phyloP scores from a whole-genome alignment of 192 early-diverging fungal species.

The Coemansia sp. region DNA sequence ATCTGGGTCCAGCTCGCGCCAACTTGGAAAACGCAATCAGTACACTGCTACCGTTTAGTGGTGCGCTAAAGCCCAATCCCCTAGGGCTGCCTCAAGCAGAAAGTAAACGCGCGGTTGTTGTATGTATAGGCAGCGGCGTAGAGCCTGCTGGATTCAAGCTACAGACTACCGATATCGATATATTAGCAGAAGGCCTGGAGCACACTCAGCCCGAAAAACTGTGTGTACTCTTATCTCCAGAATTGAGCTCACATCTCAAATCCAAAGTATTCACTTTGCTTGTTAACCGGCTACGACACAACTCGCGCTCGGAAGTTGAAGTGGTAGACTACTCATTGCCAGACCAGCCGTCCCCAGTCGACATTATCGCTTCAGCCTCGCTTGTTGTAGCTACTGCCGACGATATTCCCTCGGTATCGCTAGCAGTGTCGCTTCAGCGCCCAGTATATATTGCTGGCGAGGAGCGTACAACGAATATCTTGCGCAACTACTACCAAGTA shows the following conservation, averaged over 20 bases:
- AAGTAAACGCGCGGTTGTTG: conserved; percentile 16
- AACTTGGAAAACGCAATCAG: conserved; percentile 42
- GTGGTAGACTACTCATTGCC: conserved; percentile 37
- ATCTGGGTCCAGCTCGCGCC: conserved; percentile 42
- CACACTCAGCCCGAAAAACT: conserved; percentile 15
- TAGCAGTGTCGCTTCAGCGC: conserved; percentile 30
- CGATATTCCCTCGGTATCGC: conserved; percentile 31
- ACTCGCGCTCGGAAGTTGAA: conserved; percentile 12
- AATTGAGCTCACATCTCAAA: conserved; percentile 20
- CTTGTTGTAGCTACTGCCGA: conserved; percentile 43
- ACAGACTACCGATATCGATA: conserved; percentile 24
- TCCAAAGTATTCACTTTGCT: conserved; percentile 26
- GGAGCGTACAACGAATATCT: conserved; percentile 33
- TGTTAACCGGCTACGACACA: conserved; percentile 16
- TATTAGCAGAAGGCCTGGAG: conserved; percentile 27
- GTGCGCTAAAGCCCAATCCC: neutral
- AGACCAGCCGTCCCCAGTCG: conserved; percentile 27
- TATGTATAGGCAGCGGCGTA: conserved; percentile 48
- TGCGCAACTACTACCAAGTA: conserved; percentile 47
- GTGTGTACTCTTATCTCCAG: conserved; percentile 27
- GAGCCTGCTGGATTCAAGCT: conserved; percentile 42
- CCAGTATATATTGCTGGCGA: conserved; percentile 53
- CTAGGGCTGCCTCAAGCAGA: neutral
- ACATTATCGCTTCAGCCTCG: conserved; percentile 26
- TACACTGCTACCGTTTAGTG: conserved; percentile 47